phyloP scores from a whole-genome alignment of 257 asterid species.

The Petunia axillaris region DNA sequence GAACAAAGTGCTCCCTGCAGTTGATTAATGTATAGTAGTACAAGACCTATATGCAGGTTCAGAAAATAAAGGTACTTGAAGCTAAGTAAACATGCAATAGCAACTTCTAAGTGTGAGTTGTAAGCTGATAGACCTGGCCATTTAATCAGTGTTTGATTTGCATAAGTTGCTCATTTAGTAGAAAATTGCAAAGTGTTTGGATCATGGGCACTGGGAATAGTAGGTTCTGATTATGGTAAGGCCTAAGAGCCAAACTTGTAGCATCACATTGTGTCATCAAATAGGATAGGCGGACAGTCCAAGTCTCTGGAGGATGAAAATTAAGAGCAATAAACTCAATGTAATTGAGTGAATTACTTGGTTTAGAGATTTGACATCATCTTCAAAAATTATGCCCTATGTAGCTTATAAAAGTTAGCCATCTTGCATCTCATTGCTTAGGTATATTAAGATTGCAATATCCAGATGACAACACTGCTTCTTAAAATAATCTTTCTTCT shows the following conservation, averaged over 20 bases:
- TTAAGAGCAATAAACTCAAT: background rate
- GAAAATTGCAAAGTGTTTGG: background rate
- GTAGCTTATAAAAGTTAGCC: background rate
- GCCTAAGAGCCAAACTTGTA: background rate
- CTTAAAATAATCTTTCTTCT: background rate
- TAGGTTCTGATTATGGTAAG: background rate
- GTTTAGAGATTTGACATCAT: background rate
- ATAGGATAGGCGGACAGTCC: background rate
- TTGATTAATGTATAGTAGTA: background rate
- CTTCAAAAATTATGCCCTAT: background rate
- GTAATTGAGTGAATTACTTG: background rate
- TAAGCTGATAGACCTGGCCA: background rate
- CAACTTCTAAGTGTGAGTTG: background rate
- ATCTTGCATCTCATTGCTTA: background rate
- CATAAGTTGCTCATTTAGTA: background rate
- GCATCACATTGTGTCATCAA: background rate
- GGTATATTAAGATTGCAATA: background rate
- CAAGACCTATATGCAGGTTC: background rate
- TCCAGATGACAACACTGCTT: background rate
- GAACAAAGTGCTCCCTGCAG: conserved; percentile 16
- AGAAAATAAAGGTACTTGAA: background rate
- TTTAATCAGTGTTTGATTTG: background rate
- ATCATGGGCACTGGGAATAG: background rate
- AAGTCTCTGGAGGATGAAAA: background rate
- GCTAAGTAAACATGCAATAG: background rate